Conservation (phyloP, 2,329 filamentous ascomycete genomes). For the Aspergillus intermedius region DNA sequence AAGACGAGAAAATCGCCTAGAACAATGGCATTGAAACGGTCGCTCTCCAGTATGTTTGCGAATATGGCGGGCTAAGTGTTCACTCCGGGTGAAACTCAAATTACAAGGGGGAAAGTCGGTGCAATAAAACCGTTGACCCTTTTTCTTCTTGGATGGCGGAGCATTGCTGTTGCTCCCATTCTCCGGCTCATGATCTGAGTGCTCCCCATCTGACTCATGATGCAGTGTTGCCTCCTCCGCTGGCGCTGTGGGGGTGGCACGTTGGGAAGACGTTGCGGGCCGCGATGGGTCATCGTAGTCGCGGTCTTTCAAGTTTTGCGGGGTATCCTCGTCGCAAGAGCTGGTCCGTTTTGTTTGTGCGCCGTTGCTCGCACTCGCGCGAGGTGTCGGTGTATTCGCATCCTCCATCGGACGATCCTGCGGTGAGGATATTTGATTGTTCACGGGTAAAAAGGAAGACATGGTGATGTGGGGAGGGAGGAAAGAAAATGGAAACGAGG, state of each 20-base stretch:
- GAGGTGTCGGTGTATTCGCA: conserved; percentile 51
- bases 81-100: conserved; percentile 89
- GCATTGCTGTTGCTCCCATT: conserved; percentile 55
- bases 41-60: conserved; percentile 97
- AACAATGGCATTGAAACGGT: conserved; percentile 94
- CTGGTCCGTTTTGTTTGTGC: conserved; percentile 9
- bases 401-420: conserved; percentile 43
- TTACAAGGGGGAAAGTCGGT: conserved; percentile 91
- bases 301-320: conserved; percentile 14
- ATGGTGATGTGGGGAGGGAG: conserved; percentile 34
- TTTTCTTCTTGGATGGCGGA: conserved; percentile 87
- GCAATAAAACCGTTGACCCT: conserved; percentile 92
- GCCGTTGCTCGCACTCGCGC: conserved; percentile 26
- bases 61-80: conserved; percentile 91
- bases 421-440: conserved; percentile 45
- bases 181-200: conserved; percentile 61
- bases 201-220: conserved; percentile 65
- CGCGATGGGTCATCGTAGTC: neutral
- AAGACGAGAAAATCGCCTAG: conserved; percentile 81
- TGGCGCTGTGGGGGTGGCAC: conserved; percentile 1
- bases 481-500: neutral
- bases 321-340: neutral
- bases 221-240: conserved; percentile 29
- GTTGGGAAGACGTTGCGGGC: conserved; percentile 9
- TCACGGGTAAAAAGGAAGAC: conserved; percentile 57